These are phyloP conservation scores for Obelidium mucronatum DNA, from an alignment of 192 early-diverging fungal species.

Conservation along the genomic window DNA sequence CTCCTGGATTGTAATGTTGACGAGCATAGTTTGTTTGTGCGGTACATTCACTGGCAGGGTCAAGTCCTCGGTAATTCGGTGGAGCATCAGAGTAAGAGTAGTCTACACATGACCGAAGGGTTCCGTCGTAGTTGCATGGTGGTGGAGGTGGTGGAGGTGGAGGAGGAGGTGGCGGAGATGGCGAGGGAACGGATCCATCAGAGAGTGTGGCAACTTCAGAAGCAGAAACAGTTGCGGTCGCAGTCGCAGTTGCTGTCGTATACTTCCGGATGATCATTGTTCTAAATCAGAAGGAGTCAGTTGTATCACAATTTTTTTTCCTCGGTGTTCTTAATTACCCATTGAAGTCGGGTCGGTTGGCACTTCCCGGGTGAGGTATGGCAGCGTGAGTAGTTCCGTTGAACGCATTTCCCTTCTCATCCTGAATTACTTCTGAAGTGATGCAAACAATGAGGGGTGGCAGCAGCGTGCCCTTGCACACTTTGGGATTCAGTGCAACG, in stretches of 20 bases:
- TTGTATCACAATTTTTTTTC: no score
- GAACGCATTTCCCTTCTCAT: neutral
- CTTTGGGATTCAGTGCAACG: no score
- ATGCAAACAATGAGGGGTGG: constrained; percentile 13
- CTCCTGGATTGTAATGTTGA: neutral
- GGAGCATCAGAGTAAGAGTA: neutral
- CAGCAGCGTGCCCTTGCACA: no score
- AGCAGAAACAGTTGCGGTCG: neutral
- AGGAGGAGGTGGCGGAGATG: neutral
- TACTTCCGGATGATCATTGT: neutral
- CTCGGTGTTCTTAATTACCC: no score
- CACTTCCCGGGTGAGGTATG: neutral
- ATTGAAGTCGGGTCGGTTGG: neutral
- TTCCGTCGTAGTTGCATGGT: neutral
- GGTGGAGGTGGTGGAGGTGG: neutral
- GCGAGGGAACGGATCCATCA: neutral
- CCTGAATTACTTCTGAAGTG: neutral
- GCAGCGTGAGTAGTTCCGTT: constrained; percentile 4
- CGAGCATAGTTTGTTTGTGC: constrained; percentile 16
- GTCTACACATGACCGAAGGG: neutral
- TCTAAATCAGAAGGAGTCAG: no score
- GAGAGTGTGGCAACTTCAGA: neutral
- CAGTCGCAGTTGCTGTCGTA: neutral
- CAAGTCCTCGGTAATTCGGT: neutral
- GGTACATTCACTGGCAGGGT: neutral